These are phyloP conservation scores for Populus ilicifolia DNA, from an alignment of 345 rosid genomes.

Conservation along the genomic window DNA sequence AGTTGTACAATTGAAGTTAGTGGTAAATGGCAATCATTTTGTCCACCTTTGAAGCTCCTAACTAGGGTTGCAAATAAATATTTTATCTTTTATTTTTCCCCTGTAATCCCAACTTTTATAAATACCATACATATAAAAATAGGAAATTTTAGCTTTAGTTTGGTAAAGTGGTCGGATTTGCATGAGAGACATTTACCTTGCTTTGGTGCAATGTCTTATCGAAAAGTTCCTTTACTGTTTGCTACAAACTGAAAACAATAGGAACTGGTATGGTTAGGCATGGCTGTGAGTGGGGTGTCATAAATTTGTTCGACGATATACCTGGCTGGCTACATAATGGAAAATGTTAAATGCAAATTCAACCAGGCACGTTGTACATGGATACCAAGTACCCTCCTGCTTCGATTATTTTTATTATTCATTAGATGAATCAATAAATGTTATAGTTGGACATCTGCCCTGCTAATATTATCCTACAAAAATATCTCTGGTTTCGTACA, in stretches of 20 bases:
- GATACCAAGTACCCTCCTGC: neutral
- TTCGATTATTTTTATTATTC: neutral
- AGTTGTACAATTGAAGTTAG: conserved; percentile 38
- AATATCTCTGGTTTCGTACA: neutral
- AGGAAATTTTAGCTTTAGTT: neutral
- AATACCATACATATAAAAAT: neutral
- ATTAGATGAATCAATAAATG: neutral
- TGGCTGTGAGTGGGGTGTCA: neutral
- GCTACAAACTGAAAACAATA: neutral
- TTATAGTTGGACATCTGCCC: neutral
- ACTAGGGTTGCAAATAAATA: conserved; percentile 19
- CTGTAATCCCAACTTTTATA: neutral
- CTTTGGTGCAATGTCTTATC: neutral
- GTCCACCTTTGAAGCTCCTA: conserved; percentile 30
- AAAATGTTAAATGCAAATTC: neutral
- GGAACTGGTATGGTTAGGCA: neutral
- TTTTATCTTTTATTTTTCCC: neutral
- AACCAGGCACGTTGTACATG: neutral
- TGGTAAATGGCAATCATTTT: conserved; percentile 34
- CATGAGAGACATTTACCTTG: neutral
- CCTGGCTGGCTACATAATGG: neutral
- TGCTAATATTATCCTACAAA: neutral
- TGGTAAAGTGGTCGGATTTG: neutral
- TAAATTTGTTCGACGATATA: neutral
- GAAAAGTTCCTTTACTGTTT: neutral